Conservation (phyloP, 345 rosid species). For the Zanthoxylum bungeanum region DNA sequence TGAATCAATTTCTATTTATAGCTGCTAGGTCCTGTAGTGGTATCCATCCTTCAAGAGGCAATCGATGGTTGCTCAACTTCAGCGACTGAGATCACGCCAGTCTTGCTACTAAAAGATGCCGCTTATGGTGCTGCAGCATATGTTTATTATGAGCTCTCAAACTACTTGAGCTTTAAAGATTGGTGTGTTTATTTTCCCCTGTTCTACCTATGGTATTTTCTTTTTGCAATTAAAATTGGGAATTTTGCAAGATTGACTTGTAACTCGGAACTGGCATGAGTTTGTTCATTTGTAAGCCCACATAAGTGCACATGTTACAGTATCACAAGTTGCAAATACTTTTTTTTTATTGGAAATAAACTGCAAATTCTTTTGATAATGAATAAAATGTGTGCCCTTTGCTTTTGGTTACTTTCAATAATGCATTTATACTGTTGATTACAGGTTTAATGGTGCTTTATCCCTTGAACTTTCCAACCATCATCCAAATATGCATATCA, state of each 20-base stretch:
- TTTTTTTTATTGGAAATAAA: neutral
- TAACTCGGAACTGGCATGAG: neutral
- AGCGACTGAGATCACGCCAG: slow-evolving; percentile 75
- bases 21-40: slow-evolving; percentile 91
- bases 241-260: neutral
- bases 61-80: slow-evolving; percentile 86
- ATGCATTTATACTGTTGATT: slow-evolving; percentile 7
- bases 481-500: slow-evolving; percentile 88
- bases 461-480: slow-evolving; percentile 86
- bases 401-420: neutral
- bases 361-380: neutral
- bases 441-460: slow-evolving; percentile 93
- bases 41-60: slow-evolving; percentile 93
- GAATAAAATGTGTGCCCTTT: neutral
- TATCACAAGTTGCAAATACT: neutral
- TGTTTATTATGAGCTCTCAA: slow-evolving; percentile 97
- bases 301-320: neutral
- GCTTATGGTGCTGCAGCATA: slow-evolving; percentile 98
- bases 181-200: slow-evolving; percentile 50
- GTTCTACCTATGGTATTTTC: slow-evolving; percentile 5
- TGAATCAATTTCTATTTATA: slow-evolving; percentile 30
- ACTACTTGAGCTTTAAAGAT: slow-evolving; percentile 86
- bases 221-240: neutral
- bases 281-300: neutral
- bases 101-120: slow-evolving; percentile 92